Evolutionary conservation across 2,329 filamentous ascomycete genomes (phyloP), one percentile per base, ranked within the genome.

Genomic region (Scytalidium lignicola): DNA sequence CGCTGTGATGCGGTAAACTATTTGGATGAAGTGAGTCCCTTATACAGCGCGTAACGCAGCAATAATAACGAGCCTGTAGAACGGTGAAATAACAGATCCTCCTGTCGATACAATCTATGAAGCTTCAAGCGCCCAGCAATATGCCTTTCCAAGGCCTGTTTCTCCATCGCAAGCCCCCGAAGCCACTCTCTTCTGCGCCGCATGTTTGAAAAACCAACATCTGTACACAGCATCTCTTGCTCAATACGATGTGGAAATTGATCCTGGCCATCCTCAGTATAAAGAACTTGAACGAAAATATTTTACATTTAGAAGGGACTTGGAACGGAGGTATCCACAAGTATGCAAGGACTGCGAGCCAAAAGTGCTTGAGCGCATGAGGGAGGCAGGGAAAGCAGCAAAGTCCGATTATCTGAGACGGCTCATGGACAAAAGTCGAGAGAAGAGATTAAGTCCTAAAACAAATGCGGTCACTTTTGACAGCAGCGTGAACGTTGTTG

Each of bases 31-130:
- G 90, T 93, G 71, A 51, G 73, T 64, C 29, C 28, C 37, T 48
- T 44, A 18, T 15, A 19, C 5, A 17, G 22, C 32, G 41, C 28
- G 45, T 28, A 20, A 39, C 44, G 23, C n/a, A 42, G 46, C 26
- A 10, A 44, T 42, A 18, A 51, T 55, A 52, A 51, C 41, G 26
- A 13, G 19, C 23, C 26, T 51, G 2, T 61, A 93, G 87, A 82
- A 89, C 65, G 92, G 92, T 61, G 83, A 95, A 45, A 93, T 97
- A 56, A 86, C 88, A 49, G 92, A 99, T 67, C 89, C 91, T 21
- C 90, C 89, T 2, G 74, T 83, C 20, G 70, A 76, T 18, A 79
- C 80, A 51, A 78, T 75, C n/a, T 69, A 71, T 43, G 65, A 67
- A 52, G 65, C 71, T 60, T 64, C 71, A 48, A 63, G 68, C 52